Conservation (phyloP, 177 flowering plant species). For the Vitis hybrid region DNA sequence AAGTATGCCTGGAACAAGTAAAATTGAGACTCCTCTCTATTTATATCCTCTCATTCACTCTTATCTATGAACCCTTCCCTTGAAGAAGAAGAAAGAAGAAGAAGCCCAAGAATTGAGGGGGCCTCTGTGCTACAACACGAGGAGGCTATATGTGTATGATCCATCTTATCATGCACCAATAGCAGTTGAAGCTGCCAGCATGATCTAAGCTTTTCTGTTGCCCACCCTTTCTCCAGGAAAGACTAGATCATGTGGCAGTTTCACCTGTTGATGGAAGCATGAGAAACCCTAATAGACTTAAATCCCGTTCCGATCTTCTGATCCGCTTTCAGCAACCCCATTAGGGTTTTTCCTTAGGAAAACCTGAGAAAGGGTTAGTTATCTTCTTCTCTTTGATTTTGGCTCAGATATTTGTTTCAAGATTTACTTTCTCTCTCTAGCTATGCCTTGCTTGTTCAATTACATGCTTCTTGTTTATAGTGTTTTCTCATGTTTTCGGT, state of each 20-base stretch:
- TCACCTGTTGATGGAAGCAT: constrained; percentile 29
- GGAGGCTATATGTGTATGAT: not conserved
- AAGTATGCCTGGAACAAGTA: constrained; percentile 6
- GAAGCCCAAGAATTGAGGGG: not conserved
- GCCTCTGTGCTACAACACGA: not conserved
- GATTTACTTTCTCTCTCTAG: not conserved
- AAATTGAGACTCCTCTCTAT: constrained; percentile 17
- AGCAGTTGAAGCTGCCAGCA: constrained; percentile 36
- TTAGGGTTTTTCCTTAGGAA: not conserved
- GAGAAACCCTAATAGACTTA: constrained; percentile 11
- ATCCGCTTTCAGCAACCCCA: constrained; percentile 3
- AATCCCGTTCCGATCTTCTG: not conserved
- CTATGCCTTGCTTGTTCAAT: not conserved
- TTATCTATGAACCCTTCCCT: constrained; percentile 11
- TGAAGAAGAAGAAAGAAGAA: not conserved
- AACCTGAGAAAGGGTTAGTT: not conserved
- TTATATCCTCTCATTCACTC: constrained; percentile 24
- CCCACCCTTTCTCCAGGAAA: constrained; percentile 7
- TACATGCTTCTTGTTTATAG: not conserved
- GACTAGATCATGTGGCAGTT: constrained; percentile 37
- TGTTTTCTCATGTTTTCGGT: not conserved
- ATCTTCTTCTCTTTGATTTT: not conserved
- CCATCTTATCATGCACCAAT: constrained; percentile 10
- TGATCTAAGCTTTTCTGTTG: constrained; percentile 21
- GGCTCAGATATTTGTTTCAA: not conserved